phyloP scores from a whole-genome alignment of 2,329 filamentous ascomycete species.

The Xylaria sp. region DNA sequence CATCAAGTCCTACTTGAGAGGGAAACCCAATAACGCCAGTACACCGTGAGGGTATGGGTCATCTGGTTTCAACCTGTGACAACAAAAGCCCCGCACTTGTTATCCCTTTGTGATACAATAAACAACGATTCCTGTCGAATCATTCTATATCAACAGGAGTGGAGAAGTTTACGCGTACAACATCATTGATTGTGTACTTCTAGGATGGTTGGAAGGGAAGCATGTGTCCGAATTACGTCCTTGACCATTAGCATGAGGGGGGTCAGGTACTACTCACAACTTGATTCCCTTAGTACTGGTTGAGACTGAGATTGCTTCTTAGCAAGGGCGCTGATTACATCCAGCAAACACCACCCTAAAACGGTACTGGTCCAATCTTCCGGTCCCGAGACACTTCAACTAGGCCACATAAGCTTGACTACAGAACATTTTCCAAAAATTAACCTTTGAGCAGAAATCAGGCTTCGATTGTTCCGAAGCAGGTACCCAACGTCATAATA shows the following conservation, averaged over 20 bases:
- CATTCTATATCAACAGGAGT: neutral
- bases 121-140: conserved; percentile 2
- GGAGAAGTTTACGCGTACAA: neutral
- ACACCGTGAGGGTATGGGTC: neutral
- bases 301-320: neutral
- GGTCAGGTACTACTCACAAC: neutral
- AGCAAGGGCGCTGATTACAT: neutral
- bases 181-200: no score
- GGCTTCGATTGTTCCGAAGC: conserved; percentile 2
- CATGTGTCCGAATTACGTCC: neutral
- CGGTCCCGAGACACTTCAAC: neutral
- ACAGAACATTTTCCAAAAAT: conserved; percentile 4
- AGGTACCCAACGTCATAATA: neutral
- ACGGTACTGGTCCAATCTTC: no score
- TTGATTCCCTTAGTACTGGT: neutral
- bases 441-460: conserved; percentile 1
- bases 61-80: neutral
- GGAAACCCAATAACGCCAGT: no score
- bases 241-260: conserved; percentile 4
- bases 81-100: neutral
- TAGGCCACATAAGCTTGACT: neutral
- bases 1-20: no score
- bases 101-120: neutral
- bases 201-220: no score
- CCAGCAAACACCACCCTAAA: neutral